Evolutionary conservation across 495 filamentous ascomycete species (phyloP).

Genomic region (Usnea hakonensis): DNA sequence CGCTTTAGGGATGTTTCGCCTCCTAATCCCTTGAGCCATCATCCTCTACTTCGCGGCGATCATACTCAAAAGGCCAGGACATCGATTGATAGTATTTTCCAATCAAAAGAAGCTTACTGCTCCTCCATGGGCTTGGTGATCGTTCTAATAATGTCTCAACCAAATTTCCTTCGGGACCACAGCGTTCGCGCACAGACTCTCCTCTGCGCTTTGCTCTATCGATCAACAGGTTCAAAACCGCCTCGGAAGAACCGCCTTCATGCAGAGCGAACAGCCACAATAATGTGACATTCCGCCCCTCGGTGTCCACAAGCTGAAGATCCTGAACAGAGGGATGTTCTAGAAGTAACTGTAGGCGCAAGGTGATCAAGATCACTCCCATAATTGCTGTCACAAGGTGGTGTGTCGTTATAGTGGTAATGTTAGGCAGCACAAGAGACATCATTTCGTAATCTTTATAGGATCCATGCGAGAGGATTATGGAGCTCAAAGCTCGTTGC

Average conservation of each 20-base stretch:
- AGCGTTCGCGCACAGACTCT: neutral
- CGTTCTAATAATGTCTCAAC: neutral
- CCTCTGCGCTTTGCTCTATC: neutral
- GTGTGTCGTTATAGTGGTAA: neutral
- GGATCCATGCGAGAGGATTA: neutral
- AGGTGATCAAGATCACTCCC: neutral
- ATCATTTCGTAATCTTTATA: neutral
- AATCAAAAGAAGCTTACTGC: neutral
- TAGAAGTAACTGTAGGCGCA: neutral
- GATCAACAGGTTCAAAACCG: neutral
- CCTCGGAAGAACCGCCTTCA: neutral
- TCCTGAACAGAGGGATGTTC: neutral
- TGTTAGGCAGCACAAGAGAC: neutral
- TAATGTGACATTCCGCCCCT: neutral
- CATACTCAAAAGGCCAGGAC: neutral
- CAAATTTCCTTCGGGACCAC: neutral
- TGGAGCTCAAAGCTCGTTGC: neutral
- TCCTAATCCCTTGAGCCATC: too few relatives aligned
- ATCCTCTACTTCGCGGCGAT: neutral
- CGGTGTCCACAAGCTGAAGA: neutral
- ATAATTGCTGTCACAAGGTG: neutral
- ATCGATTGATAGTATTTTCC: neutral
- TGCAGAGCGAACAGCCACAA: neutral
- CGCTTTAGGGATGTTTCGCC: too few relatives aligned
- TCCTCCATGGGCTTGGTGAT: rapidly evolving